phyloP scores from a whole-genome alignment of 2,329 filamentous ascomycete genomes.

The Colletotrichum sansevieriae region DNA sequence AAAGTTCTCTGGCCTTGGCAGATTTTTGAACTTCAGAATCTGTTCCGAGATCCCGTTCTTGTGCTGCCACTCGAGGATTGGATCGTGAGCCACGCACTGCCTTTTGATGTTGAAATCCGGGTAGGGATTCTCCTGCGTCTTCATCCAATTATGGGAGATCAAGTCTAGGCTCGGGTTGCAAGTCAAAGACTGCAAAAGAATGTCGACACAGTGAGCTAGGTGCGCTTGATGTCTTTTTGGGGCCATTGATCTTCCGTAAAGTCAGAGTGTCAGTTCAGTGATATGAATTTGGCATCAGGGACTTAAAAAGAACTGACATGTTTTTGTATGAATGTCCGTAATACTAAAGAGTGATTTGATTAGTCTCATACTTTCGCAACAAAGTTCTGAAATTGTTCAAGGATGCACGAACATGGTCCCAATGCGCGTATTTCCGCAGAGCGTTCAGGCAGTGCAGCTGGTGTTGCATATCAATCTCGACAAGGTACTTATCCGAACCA shows the following conservation, averaged over 20 bases:
- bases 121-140: conserved; percentile 32
- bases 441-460: conserved; percentile 37
- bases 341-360: background rate
- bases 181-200: conserved; percentile 27
- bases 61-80: conserved; percentile 31
- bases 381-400: background rate
- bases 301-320: background rate
- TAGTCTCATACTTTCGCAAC: background rate
- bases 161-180: conserved; percentile 33
- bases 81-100: conserved; percentile 32
- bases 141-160: conserved; percentile 38
- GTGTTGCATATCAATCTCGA: conserved; percentile 38
- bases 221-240: conserved; percentile 32
- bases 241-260: conserved; percentile 21
- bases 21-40: conserved; percentile 31
- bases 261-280: background rate
- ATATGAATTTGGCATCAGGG: background rate
- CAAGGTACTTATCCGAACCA: conserved; percentile 29
- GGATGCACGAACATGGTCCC: conserved; percentile 4
- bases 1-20: conserved; percentile 7
- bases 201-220: conserved; percentile 26
- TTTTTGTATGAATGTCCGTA: conserved; percentile 23
- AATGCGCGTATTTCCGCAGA: conserved; percentile 32
- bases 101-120: conserved; percentile 39
- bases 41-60: conserved; percentile 26